Base-by-base conservation (phyloP, 1,139 yeast species). In the Lodderomyces metapsilosis region DNA sequence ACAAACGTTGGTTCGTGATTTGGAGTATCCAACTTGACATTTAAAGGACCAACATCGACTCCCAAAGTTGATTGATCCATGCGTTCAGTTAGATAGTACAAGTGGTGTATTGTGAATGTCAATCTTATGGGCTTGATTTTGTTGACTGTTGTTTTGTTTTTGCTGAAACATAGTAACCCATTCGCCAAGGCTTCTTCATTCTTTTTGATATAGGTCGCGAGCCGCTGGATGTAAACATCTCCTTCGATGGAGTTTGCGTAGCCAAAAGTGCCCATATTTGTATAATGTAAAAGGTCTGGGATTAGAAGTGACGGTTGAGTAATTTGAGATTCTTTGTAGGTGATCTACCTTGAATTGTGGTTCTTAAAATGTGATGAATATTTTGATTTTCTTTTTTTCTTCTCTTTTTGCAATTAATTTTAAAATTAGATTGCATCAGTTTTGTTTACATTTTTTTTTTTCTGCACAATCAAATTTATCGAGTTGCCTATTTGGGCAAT, bases 31-130 rank as follows among this genome's bases (percentile, higher is more conserved):
- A 81, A 60, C 47, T 84, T 68, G 41, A 81, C 66, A 52, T 77
- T 78, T 54, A 81, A 64, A 1, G 87, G 85, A 0, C 88, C 88
- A n/a, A 81, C 80, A 27, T 72, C 78, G 11, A 72, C 76, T 1
- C 74, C 74, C 21, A 81, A 66, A 0, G 75, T 68, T 4, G 80
- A 64, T 21, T 71, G 73, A 44, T 78, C 82, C 39, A 82, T 78
- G 43, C 78, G 67, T 36, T 81, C 85, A 15, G 79, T 58, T 23
- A 82, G 64, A 53, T 75, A 82, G 56, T 79, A 82, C 27, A 82
- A 64, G 56, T 82, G 88, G 54, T 82, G 88, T 21, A 80, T 62
- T 22, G 85, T 78, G 43, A 82, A 65, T 22, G 76, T 74, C 21
- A 82, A 61, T 43, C 85, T 59, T 16, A 78, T 71, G 0, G 86